A percentile compares a stretch with the other conserved stretches of the same genome.
These are phyloP conservation scores for Neoarthrinium moseri DNA, from an alignment of 2,329 filamentous ascomycete genomes.

Conservation along the genomic window DNA sequence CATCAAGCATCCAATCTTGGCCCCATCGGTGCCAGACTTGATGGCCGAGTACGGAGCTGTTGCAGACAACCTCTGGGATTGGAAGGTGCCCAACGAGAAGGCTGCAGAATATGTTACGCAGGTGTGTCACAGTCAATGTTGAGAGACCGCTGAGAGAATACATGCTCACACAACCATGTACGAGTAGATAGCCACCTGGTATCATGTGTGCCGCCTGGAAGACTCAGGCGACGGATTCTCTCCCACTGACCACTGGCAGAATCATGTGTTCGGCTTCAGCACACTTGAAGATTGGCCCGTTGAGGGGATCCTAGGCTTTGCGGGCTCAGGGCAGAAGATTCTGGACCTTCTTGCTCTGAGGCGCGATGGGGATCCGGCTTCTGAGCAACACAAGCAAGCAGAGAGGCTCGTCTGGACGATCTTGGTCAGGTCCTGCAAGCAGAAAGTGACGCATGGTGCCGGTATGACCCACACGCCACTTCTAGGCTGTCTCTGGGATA, in stretches of 20 bases:
- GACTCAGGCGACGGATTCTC: conserved; percentile 23
- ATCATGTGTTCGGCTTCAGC: conserved; percentile 12
- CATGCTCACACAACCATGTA: neutral
- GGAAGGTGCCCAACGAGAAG: conserved; percentile 25
- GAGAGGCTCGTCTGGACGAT: conserved; percentile 14
- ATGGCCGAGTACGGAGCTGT: conserved; percentile 18
- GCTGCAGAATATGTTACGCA: conserved; percentile 38
- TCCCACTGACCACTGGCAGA: conserved; percentile 18
- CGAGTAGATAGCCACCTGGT: conserved; percentile 30
- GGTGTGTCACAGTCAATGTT: conserved; percentile 12
- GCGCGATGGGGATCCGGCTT: conserved; percentile 15
- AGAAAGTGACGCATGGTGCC: conserved; percentile 16
- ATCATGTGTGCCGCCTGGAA: conserved; percentile 22
- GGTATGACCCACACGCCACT: conserved; percentile 12
- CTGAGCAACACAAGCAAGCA: conserved; percentile 9
- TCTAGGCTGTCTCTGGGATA: conserved; percentile 14
- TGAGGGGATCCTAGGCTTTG: conserved; percentile 18
- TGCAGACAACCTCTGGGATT: conserved; percentile 26
- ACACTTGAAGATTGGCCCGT: conserved; percentile 7
- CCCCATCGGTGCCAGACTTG: conserved; percentile 24
- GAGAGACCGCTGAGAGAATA: too few relatives aligned
- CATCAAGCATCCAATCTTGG: conserved; percentile 21
- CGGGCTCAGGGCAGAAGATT: conserved; percentile 10
- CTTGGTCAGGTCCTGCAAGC: conserved; percentile 13
- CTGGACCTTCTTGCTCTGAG: conserved; percentile 19